A percentile compares a stretch with the other conserved stretches of the same genome.
phyloP scores from a whole-genome alignment of 352 stramenopile genomes.

The Globisporangium abappressorium region DNA sequence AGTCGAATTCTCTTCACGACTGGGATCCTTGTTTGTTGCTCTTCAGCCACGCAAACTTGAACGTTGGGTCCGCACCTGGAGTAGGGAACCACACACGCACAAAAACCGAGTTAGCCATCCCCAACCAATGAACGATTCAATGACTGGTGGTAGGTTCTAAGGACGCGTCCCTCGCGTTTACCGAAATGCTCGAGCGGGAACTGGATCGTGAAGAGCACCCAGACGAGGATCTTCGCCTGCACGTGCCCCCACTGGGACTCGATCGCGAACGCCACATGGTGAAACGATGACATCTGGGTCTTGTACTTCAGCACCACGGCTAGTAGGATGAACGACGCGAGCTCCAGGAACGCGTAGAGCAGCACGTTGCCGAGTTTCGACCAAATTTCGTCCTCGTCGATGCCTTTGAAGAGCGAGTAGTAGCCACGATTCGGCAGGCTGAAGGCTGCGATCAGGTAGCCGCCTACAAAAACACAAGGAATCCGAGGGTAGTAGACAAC shows the following conservation, averaged over 20 bases:
- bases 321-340: constrained; percentile 29
- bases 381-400: constrained; percentile 8
- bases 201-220: constrained; percentile 26
- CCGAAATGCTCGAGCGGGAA: constrained; percentile 27
- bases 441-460: constrained; percentile 15
- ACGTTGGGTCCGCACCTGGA: constrained; percentile 7
- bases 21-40: neutral
- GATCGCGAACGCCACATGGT: constrained; percentile 34
- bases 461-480: neutral
- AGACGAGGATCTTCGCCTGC: constrained; percentile 37
- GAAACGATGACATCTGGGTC: constrained; percentile 25
- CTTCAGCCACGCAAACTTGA: constrained; percentile 8
- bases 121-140: too few relatives aligned
- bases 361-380: constrained; percentile 20
- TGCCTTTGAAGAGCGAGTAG: constrained; percentile 18
- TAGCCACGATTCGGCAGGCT: constrained; percentile 24
- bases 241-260: constrained; percentile 30
- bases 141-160: neutral
- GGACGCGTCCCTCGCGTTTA: neutral
- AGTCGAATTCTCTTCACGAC: too few relatives aligned
- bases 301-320: constrained; percentile 21
- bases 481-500: neutral
- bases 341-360: constrained; percentile 30
- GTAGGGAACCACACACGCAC: neutral
- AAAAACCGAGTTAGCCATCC: neutral